phyloP scores from a whole-genome alignment of 2,329 filamentous ascomycete genomes.

The Epichloe gansuensis region DNA sequence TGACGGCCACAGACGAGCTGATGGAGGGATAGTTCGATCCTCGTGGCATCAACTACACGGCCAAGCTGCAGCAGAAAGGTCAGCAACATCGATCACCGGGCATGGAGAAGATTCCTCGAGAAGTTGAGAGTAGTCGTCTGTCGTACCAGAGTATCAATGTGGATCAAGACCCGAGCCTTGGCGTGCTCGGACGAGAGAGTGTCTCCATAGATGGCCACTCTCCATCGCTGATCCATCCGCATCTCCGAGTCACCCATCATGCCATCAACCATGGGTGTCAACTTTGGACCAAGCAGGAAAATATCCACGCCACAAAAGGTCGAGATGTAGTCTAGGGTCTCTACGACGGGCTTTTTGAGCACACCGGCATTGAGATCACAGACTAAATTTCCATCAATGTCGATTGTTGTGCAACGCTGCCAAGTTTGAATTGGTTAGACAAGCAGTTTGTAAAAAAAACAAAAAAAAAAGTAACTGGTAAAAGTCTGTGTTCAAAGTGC shows the following conservation, averaged over 20 bases:
- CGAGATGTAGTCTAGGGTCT: conserved; percentile 78
- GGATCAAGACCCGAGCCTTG: conserved; percentile 89
- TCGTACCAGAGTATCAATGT: conserved; percentile 83
- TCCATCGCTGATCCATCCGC: conserved; percentile 78
- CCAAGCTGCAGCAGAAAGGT: conserved; percentile 39
- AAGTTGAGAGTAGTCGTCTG: not conserved
- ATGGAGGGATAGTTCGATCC: conserved; percentile 77
- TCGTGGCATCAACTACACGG: conserved; percentile 63
- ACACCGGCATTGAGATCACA: conserved; percentile 57
- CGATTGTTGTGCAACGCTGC: conserved; percentile 76
- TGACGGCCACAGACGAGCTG: conserved; percentile 86
- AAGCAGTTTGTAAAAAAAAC: not conserved
- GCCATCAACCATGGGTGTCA: conserved; percentile 62
- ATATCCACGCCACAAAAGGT: conserved; percentile 89
- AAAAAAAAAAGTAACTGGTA: not conserved
- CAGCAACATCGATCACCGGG: not conserved
- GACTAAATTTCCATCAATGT: conserved; percentile 83
- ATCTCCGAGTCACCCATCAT: conserved; percentile 69
- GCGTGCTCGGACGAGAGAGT: conserved; percentile 92
- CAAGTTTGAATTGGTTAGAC: not conserved
- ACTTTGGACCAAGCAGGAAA: conserved; percentile 84
- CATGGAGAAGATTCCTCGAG: not conserved
- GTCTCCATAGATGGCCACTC: conserved; percentile 89
- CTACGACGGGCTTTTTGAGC: conserved; percentile 62
- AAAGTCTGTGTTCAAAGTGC: not conserved